Conservation (phyloP, 2,329 filamentous ascomycete species). For the Purpureocillium lavendulum region DNA sequence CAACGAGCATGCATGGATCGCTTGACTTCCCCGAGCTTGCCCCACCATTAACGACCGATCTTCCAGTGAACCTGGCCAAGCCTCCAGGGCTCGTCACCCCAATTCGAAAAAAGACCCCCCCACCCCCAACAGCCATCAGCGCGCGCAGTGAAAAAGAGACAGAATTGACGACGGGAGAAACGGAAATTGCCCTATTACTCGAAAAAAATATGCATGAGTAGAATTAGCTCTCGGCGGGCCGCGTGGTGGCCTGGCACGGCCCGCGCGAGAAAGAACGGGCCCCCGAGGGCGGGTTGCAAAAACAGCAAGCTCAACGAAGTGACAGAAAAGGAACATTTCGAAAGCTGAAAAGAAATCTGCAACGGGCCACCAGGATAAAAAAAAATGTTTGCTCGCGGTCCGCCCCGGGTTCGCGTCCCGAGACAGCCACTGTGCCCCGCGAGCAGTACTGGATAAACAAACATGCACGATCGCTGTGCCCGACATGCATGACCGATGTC, state of each 20-base stretch:
- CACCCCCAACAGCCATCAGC: not conserved
- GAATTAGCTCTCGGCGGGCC: constrained; percentile 17
- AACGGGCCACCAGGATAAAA: constrained; percentile 9
- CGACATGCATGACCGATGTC: constrained; percentile 50
- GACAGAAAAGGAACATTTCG: constrained; percentile 14
- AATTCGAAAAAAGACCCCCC: constrained; percentile 1
- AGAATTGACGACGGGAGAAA: constrained; percentile 12
- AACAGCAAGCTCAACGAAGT: not conserved
- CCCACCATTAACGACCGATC: constrained; percentile 9
- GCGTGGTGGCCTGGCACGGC: constrained; percentile 14
- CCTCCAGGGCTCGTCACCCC: constrained; percentile 23
- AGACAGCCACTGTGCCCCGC: constrained; percentile 2
- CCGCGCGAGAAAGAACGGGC: constrained; percentile 2
- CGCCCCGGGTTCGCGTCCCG: not conserved
- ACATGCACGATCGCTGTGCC: constrained; percentile 47
- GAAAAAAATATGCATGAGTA: constrained; percentile 17
- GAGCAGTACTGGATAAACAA: constrained; percentile 17
- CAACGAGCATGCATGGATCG: too few relatives aligned
- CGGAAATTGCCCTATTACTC: constrained; percentile 11
- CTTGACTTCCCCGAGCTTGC: too few relatives aligned
- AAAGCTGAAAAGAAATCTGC: constrained; percentile 19
- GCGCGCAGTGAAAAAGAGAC: constrained; percentile 10
- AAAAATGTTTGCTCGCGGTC: not conserved
- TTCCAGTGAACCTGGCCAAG: constrained; percentile 15
- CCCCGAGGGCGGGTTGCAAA: not conserved